Evolutionary conservation across 163 green algal genomes (phyloP).

Genomic region (Chloromonas sp.): DNA sequence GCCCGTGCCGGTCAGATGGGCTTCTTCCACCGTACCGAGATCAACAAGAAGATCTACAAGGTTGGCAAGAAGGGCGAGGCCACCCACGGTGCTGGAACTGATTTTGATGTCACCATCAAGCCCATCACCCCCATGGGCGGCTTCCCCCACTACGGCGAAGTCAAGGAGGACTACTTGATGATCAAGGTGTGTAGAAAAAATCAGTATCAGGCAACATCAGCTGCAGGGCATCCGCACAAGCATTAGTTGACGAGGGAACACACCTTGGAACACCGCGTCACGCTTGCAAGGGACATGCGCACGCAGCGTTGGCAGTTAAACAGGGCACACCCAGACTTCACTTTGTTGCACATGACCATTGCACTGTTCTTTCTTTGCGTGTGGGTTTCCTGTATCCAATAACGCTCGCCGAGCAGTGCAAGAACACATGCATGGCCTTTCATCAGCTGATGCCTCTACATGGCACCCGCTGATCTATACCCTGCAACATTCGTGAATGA

Average conservation of each 20-base stretch:
- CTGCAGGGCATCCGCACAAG: neutral
- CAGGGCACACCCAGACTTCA: no score
- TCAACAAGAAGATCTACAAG: slow-evolving; percentile 94
- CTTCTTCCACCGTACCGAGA: slow-evolving; percentile 98
- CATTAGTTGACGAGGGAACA: no score
- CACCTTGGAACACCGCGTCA: slow-evolving; percentile 16
- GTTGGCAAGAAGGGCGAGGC: slow-evolving; percentile 89
- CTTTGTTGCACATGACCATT: no score
- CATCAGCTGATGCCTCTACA: slow-evolving; percentile 11
- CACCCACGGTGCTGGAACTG: slow-evolving; percentile 83
- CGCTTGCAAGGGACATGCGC: slow-evolving; percentile 13
- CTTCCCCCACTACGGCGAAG: slow-evolving; percentile 95
- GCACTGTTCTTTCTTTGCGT: no score
- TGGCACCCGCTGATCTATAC: slow-evolving; percentile 25
- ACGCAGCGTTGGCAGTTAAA: neutral
- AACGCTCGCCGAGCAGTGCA: neutral
- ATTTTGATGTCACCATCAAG: slow-evolving; percentile 96
- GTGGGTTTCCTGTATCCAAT: neutral
- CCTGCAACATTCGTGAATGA: slow-evolving; percentile 10
- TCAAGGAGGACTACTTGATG: slow-evolving; percentile 98
- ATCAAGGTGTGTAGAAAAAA: slow-evolving; percentile 73
- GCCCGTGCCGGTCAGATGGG: slow-evolving; percentile 92
- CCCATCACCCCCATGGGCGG: slow-evolving; percentile 98
- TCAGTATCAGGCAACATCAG: neutral
- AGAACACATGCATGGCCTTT: slow-evolving; percentile 15